phyloP scores from a whole-genome alignment of 495 filamentous ascomycete species.

The Neurospora hispaniola region DNA sequence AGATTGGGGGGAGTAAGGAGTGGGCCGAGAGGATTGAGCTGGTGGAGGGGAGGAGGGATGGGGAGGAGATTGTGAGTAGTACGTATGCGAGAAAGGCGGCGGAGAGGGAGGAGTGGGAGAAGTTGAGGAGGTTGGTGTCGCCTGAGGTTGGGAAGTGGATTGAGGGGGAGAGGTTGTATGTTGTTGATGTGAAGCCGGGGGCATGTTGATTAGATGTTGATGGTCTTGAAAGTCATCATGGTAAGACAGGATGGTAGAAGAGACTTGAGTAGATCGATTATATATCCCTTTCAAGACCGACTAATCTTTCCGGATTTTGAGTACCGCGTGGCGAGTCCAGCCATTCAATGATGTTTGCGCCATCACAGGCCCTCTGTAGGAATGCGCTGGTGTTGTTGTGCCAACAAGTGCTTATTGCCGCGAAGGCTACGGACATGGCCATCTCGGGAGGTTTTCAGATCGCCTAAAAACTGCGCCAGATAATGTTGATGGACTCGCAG shows the following conservation, averaged over 20 bases:
- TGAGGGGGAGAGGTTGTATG: conserved; percentile 41
- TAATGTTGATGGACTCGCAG: not conserved
- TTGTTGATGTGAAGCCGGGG: conserved; percentile 16
- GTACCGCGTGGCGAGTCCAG: not conserved
- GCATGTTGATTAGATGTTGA: conserved; percentile 25
- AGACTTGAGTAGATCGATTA: not conserved
- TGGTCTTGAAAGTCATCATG: not conserved
- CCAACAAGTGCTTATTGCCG: not conserved
- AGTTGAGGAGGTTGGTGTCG: conserved; percentile 53
- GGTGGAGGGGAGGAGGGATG: conserved; percentile 47
- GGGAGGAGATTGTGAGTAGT: conserved; percentile 57
- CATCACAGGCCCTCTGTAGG: not conserved
- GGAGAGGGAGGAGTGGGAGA: conserved; percentile 37
- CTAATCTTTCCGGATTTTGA: accelerated
- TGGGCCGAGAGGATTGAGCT: conserved; percentile 67
- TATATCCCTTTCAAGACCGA: not conserved
- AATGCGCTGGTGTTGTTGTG: not conserved
- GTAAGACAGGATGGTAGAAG: not conserved
- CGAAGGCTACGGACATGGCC: not conserved
- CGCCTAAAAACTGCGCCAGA: not conserved
- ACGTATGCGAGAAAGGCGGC: conserved; percentile 65
- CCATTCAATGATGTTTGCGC: not conserved
- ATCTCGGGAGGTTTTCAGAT: not conserved
- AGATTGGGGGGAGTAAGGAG: conserved; percentile 46
- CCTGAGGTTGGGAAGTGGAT: conserved; percentile 52